These are phyloP conservation scores for Lasiosphaeria miniovina DNA, from an alignment of 495 filamentous ascomycete species.

Conservation along the genomic window DNA sequence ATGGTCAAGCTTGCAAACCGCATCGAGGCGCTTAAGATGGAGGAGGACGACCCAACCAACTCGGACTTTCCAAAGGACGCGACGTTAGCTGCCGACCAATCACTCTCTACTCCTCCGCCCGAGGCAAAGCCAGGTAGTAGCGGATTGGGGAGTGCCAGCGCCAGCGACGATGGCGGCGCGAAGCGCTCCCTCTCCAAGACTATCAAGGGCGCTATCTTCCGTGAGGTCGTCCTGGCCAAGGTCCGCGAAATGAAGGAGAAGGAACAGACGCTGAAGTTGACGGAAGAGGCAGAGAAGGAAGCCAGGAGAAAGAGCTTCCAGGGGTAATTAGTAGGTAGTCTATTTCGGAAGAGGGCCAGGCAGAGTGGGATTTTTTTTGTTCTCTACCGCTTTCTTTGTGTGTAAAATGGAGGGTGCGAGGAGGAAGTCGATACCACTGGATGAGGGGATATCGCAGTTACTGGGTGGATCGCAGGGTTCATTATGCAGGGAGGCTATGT, in stretches of 20 bases:
- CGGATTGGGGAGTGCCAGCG: slow-evolving; percentile 12
- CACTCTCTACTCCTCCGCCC: slow-evolving; percentile 21
- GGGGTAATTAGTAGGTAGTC: slow-evolving; percentile 10
- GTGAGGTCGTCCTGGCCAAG: slow-evolving; percentile 96
- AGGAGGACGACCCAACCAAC: slow-evolving; percentile 79
- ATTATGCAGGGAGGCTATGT: too few species aligned
- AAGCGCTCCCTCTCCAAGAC: slow-evolving; percentile 69
- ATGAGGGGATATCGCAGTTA: too few species aligned
- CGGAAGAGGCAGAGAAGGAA: slow-evolving; percentile 51
- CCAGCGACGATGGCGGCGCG: slow-evolving; percentile 36
- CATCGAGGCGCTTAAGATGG: slow-evolving; percentile 94
- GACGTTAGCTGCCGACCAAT: slow-evolving; percentile 60
- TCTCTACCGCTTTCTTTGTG: too few species aligned
- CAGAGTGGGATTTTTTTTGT: too few species aligned
- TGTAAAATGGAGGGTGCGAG: too few species aligned
- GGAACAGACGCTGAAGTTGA: slow-evolving; percentile 69
- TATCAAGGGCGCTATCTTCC: slow-evolving; percentile 89
- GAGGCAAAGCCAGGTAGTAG: slow-evolving; percentile 18
- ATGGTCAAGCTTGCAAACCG: slow-evolving; percentile 95
- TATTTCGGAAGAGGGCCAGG: too few species aligned
- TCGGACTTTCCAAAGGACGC: slow-evolving; percentile 59
- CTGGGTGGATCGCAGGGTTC: too few species aligned
- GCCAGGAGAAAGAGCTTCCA: slow-evolving; percentile 44
- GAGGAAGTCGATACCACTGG: too few species aligned
- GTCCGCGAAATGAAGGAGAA: slow-evolving; percentile 88